Percentiles rank a stretch among this genome's conserved stretches.
Evolutionary conservation across 208 protist genomes (phyloP).

Genomic region (Leishmania guyanensis): DNA sequence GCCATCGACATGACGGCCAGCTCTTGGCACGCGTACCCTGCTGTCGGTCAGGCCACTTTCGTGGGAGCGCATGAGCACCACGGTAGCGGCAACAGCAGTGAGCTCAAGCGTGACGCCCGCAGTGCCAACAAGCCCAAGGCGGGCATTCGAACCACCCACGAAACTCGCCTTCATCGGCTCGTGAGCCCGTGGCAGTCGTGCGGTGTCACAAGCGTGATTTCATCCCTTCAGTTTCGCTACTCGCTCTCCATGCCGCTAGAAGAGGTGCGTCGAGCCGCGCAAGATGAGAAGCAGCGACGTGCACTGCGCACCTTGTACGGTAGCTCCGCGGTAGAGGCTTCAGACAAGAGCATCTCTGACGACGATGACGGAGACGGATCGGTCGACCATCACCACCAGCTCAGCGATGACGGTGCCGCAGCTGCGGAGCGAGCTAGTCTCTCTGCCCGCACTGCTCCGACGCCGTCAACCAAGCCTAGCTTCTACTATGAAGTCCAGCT

Average conservation of each 20-base stretch:
- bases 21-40: constrained; percentile 18
- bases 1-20: constrained; percentile 33
- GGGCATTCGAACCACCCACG: neutral
- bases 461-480: neutral
- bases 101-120: neutral
- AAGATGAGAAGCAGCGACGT: constrained; percentile 25
- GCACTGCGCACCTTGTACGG: constrained; percentile 23
- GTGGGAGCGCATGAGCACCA: constrained; percentile 10
- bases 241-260: constrained; percentile 13
- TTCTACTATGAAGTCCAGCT: constrained; percentile 83
- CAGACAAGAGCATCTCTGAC: neutral
- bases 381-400: neutral
- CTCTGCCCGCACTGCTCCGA: neutral
- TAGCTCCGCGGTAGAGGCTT: too few relatives aligned
- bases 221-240: constrained; percentile 19
- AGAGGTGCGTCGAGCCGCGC: constrained; percentile 17
- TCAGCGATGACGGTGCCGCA: neutral
- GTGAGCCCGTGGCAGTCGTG: constrained; percentile 17
- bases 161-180: neutral
- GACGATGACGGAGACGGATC: neutral
- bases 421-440: neutral
- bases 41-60: neutral
- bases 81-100: neutral
- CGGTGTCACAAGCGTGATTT: neutral
- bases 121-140: neutral